A percentile compares a stretch with the other conserved stretches of the same genome.
Evolutionary conservation across 2,329 filamentous ascomycete species (phyloP).

Genomic region (Metarhizium anisopliae): DNA sequence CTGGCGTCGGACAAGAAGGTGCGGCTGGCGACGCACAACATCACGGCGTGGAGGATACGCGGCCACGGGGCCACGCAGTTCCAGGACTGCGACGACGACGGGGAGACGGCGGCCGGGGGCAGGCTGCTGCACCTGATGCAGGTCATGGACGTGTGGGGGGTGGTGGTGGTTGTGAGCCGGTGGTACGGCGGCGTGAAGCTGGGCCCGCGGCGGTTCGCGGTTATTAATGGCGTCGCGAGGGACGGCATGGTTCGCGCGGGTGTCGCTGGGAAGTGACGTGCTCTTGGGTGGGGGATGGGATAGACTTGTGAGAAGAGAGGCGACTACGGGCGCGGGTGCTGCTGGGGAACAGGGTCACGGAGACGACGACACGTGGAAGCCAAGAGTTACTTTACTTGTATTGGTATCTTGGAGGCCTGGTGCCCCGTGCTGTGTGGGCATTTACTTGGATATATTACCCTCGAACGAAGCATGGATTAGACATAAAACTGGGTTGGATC

Average conservation of each 20-base stretch:
- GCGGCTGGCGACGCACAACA: slow-evolving; percentile 86
- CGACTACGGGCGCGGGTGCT: too few relatives aligned
- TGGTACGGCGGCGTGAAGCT: slow-evolving; percentile 94
- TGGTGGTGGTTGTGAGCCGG: slow-evolving; percentile 83
- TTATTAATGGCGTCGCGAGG: slow-evolving; percentile 80
- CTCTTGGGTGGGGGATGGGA: slow-evolving; percentile 13
- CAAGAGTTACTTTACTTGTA: not conserved
- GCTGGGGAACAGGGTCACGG: not conserved
- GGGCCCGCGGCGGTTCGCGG: slow-evolving; percentile 78
- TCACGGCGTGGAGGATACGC: slow-evolving; percentile 84
- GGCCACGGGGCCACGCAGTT: slow-evolving; percentile 37
- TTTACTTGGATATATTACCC: not conserved
- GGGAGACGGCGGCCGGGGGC: slow-evolving; percentile 84
- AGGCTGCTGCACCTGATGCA: slow-evolving; percentile 85
- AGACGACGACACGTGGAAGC: not conserved
- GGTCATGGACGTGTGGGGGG: slow-evolving; percentile 88
- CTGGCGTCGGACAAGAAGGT: slow-evolving; percentile 76
- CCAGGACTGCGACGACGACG: slow-evolving; percentile 94
- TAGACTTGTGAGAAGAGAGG: not conserved
- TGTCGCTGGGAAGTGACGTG: slow-evolving; percentile 44
- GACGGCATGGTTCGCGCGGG: slow-evolving; percentile 76
- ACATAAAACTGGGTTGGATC: not conserved
- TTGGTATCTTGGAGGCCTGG: not conserved
- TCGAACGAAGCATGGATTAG: not conserved
- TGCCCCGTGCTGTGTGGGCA: not conserved